These are phyloP conservation scores for Sphenostylis stenocarpa DNA, from an alignment of 306 rosid species.

Conservation along the genomic window DNA sequence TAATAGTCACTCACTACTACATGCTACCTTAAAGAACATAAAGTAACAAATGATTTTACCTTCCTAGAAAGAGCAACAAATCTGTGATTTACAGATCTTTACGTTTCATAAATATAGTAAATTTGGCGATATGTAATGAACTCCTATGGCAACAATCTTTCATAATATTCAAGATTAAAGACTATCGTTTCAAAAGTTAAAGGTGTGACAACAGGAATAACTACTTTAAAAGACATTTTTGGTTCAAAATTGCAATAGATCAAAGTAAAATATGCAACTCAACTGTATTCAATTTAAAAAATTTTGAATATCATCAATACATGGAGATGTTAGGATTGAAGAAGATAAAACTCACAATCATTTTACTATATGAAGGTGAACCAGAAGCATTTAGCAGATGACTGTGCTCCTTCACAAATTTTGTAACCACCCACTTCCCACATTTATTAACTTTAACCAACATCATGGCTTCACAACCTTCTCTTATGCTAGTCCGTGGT, in stretches of 20 bases:
- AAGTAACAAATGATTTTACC: neutral
- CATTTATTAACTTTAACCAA: conserved; percentile 39
- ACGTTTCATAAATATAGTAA: neutral
- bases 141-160: neutral
- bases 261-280: neutral
- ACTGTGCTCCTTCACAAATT: conserved; percentile 44
- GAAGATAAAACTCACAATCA: conserved; percentile 33
- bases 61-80: neutral
- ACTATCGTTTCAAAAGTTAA: neutral
- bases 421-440: conserved; percentile 47
- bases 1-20: neutral
- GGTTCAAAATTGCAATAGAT: neutral
- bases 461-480: conserved; percentile 52
- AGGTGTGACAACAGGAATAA: neutral
- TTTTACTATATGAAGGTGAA: conserved; percentile 3
- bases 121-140: neutral
- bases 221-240: conserved; percentile 1
- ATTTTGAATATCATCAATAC: neutral
- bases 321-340: neutral
- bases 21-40: neutral
- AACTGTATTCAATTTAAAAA: neutral
- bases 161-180: neutral
- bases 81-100: neutral
- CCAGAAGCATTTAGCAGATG: conserved; percentile 32
- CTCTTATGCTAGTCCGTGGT: conserved; percentile 43